Base-by-base conservation (phyloP, 345 rosid genomes). In the Garcia nutans region DNA sequence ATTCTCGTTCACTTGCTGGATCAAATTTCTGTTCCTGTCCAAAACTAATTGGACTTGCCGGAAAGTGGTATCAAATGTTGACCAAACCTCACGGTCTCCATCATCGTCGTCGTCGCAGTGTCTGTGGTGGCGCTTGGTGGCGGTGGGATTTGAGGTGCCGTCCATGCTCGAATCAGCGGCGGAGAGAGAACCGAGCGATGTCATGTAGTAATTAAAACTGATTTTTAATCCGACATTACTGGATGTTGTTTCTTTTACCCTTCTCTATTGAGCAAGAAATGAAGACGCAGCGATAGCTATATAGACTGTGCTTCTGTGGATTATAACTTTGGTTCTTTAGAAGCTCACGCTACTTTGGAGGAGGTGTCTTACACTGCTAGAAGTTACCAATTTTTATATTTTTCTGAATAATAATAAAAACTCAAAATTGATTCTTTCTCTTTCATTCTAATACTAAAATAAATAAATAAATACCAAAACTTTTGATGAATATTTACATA, bases 1-100 rank as follows among this genome's bases (percentile, higher is more conserved):
- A 69, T 94, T 94, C 58, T 92, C 95, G 85, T 94, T 91, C 66
- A 92, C 97, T 68, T 92, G 95, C n/a, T 90, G 91, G 42, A 91
- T 94, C 85, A 94, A 70, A 16, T 67, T 82, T 58, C 97, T 80
- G 87, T 94, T 94, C 81, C 98, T 76, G 83, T 94, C 98, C 52
- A 94, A 76, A 66, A 92, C 93, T 26, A 93, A 75, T 83, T 94
- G 97, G 16, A 90, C 98, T 72, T 86, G 85, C 62, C 82, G 75
- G 82, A 90, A 94, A 63, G 68, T 88, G 71, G 81, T 60, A 86
- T 81, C 84, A 61, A 92, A 80, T 3, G 81, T 71, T 19, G 79
- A 80, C 97, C 97, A 92, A 65, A 85, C 88, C 85, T 83, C 84
- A 16, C 86, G 75, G 77, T 92, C 94, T 31, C 81, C 86, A 49